Percentiles rank a stretch among this genome's conserved stretches.
Evolutionary conservation across 2,329 filamentous ascomycete species (phyloP).

Genomic region (Neofusicoccum cordaticola): DNA sequence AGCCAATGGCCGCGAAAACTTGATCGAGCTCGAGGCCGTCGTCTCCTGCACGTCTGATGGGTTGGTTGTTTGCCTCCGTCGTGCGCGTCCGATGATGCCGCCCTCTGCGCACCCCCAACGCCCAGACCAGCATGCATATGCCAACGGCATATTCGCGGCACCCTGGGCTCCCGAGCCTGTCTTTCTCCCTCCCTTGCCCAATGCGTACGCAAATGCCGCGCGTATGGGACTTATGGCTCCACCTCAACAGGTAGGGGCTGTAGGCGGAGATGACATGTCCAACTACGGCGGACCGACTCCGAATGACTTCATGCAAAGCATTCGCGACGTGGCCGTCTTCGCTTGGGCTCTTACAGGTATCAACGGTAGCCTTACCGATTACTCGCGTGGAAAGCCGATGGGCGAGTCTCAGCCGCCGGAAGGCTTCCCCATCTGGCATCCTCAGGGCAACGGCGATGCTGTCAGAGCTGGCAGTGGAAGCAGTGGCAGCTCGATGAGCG

Average conservation of each 20-base stretch:
- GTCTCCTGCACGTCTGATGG: constrained; percentile 88
- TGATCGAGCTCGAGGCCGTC: constrained; percentile 80
- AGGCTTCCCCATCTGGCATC: constrained; percentile 59
- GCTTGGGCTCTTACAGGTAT: constrained; percentile 80
- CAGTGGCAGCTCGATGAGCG: constrained; percentile 9
- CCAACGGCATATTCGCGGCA: constrained; percentile 70
- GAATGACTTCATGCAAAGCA: constrained; percentile 71
- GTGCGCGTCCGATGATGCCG: constrained; percentile 69
- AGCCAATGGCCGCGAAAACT: constrained; percentile 27
- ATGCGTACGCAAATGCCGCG: constrained; percentile 16
- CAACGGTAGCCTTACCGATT: constrained; percentile 69
- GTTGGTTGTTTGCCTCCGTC: constrained; percentile 74
- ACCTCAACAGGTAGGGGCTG: constrained; percentile 29
- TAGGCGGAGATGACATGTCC: background rate
- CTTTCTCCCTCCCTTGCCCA: constrained; percentile 37
- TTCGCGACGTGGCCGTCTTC: constrained; percentile 83
- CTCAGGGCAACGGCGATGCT: background rate
- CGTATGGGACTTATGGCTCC: constrained; percentile 7
- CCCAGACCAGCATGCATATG: constrained; percentile 39
- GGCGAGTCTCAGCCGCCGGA: constrained; percentile 63
- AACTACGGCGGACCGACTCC: constrained; percentile 50
- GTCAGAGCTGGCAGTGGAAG: constrained; percentile 6
- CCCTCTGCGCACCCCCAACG: constrained; percentile 48
- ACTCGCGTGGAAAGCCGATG: constrained; percentile 59
- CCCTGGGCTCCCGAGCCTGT: constrained; percentile 74